Conservation (phyloP, 1,139 yeast species). For the Tardiomyces blankii region DNA sequence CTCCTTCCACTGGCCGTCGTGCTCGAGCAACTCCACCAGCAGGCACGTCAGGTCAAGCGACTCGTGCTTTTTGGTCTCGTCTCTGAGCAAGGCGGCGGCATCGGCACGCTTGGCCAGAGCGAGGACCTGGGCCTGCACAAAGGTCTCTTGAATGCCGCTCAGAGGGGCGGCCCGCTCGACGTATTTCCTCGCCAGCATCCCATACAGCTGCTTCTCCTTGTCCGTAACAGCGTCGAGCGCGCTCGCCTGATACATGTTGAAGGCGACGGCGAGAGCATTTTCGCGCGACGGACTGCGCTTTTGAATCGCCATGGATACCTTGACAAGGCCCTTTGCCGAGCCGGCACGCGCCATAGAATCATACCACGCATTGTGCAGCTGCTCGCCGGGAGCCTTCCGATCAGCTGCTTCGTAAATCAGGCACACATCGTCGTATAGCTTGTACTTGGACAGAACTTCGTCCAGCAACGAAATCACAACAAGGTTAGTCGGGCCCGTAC, state of each 20-base stretch:
- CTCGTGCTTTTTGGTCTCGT: slow-evolving; percentile 22
- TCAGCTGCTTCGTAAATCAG: slow-evolving; percentile 35
- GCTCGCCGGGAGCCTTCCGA: slow-evolving; percentile 30
- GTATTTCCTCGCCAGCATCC: slow-evolving; percentile 45
- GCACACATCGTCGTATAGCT: slow-evolving; percentile 19
- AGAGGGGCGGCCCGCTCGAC: slow-evolving; percentile 37
- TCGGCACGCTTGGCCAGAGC: slow-evolving; percentile 24
- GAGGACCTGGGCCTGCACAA: slow-evolving; percentile 39
- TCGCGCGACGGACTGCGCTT: slow-evolving; percentile 23
- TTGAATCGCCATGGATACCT: slow-evolving; percentile 24
- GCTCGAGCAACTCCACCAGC: slow-evolving; percentile 36
- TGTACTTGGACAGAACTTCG: slow-evolving; percentile 7
- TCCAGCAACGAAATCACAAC: slow-evolving; percentile 37
- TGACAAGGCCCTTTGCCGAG: slow-evolving; percentile 23
- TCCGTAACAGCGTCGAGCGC: slow-evolving; percentile 26
- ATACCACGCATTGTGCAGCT: slow-evolving; percentile 19
- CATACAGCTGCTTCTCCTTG: slow-evolving; percentile 37
- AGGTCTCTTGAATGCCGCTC: slow-evolving; percentile 47
- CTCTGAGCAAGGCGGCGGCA: slow-evolving; percentile 25
- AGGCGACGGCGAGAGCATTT: slow-evolving; percentile 37
- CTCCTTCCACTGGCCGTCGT: slow-evolving; percentile 31
- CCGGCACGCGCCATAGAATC: slow-evolving; percentile 22
- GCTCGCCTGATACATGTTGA: slow-evolving; percentile 10
- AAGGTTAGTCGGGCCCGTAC: slow-evolving; percentile 43
- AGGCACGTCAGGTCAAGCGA: slow-evolving; percentile 48